Conservation (phyloP, 1,139 yeast species). For the Geotrichum citri-aurantii region DNA sequence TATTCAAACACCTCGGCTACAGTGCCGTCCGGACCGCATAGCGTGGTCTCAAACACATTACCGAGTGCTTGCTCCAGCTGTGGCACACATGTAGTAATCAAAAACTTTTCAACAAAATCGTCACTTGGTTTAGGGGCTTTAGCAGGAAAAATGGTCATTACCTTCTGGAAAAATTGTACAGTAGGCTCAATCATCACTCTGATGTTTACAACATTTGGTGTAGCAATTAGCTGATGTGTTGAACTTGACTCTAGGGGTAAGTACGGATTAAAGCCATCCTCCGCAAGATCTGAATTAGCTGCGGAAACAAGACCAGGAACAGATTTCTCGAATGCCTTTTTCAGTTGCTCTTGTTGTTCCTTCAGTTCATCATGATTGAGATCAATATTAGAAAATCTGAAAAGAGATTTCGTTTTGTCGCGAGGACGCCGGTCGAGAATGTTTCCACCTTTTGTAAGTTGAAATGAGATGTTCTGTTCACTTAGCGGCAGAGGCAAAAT, state of each 20-base stretch:
- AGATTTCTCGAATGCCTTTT: slow-evolving; percentile 30
- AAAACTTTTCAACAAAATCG: slow-evolving; percentile 55
- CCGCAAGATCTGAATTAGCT: slow-evolving; percentile 14
- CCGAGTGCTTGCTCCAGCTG: slow-evolving; percentile 55
- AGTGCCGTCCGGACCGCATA: slow-evolving; percentile 20
- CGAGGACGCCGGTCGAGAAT: slow-evolving; percentile 14
- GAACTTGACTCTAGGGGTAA: slow-evolving; percentile 20
- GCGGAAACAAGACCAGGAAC: slow-evolving; percentile 37
- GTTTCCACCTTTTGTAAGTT: slow-evolving; percentile 6
- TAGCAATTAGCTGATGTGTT: slow-evolving; percentile 59
- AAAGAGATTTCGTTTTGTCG: slow-evolving; percentile 22
- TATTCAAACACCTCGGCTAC: slow-evolving; percentile 17
- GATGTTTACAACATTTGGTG: slow-evolving; percentile 77
- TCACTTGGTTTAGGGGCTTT: slow-evolving; percentile 28
- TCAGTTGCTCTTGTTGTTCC: slow-evolving; percentile 25
- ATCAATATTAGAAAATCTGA: slow-evolving; percentile 28
- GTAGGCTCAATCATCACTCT: slow-evolving; percentile 62
- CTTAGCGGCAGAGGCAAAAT: background rate
- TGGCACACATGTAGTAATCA: slow-evolving; percentile 60
- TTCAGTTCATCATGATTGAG: slow-evolving; percentile 27
- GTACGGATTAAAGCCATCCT: slow-evolving; percentile 18
- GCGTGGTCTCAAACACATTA: slow-evolving; percentile 34
- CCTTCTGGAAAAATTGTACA: slow-evolving; percentile 50
- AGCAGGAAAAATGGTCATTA: slow-evolving; percentile 39
- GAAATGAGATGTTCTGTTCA: background rate